Base-by-base conservation (phyloP, 2,329 filamentous ascomycete species). In the Epichloe baconii region DNA sequence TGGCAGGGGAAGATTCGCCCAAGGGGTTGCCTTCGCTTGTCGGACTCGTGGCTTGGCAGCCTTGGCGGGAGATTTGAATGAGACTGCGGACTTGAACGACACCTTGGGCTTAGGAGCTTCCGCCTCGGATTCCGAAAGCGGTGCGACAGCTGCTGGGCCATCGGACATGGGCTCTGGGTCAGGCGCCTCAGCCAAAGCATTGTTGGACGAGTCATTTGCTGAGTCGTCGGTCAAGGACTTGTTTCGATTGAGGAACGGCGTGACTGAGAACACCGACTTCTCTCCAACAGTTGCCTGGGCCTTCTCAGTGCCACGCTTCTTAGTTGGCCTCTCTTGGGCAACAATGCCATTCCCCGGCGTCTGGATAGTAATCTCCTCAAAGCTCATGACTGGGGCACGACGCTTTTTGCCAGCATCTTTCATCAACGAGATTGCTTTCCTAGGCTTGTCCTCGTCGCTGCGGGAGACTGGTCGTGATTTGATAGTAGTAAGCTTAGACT, bases 261-360 rank as follows among this genome's bases (percentile, higher is more conserved):
- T 97, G 56, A 96, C 88, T 4, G 89, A 95, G 66, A 97, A 96
- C 3, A 78, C 83, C 0, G 90, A 96, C 66, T 95, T 96, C 62
- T 95, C 88, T 34, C 86, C 88, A 5, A 86, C 72, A 12, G 61
- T 50, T 1, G 68, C 58, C 51, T 80, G 38, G 19, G 44, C 48
- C 19, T 49, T 69, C 1, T 81, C 77, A 31, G 71, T 65, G 46
- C 71, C 75, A 51, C 74, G 71, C 63, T 81, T 83, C 66, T 83
- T 85, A 53, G 68, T 59, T 36, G 64, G 64, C 42, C 70, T 70
- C 56, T 70, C 72, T 51, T 62, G 58, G 48, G 67, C 62, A 53
- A 69, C 54, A 47, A 71, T 63, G 57, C 71, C 49, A 62, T 74
- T 34, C 58, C 77, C 61, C 61, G 71, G 66, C 4, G 77, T 72